A percentile compares a stretch with the other conserved stretches of the same genome.
These are phyloP conservation scores for Candida lessepsii DNA, from an alignment of 805 yeast genomes.

Conservation along the genomic window DNA sequence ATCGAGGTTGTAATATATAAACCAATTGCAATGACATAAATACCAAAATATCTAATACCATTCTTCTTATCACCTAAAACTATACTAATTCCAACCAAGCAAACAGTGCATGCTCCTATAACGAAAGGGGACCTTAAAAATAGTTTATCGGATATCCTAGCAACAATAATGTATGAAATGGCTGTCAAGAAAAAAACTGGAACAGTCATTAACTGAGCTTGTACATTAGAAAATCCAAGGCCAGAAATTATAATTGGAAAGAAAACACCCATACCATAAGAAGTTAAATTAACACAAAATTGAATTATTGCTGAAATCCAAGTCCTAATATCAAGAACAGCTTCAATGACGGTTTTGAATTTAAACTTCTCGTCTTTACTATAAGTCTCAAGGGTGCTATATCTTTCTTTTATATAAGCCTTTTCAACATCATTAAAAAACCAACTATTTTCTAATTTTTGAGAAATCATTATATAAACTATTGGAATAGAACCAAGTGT, in stretches of 20 bases:
- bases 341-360: constrained; percentile 13
- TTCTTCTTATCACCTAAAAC: constrained; percentile 25
- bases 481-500: constrained; percentile 18
- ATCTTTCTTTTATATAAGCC: constrained; percentile 33
- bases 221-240: constrained; percentile 24
- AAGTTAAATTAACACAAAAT: constrained; percentile 42
- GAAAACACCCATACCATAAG: constrained; percentile 40
- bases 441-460: constrained; percentile 24
- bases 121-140: constrained; percentile 32
- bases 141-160: constrained; percentile 26
- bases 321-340: constrained; percentile 22
- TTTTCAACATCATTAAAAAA: constrained; percentile 35
- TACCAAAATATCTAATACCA: constrained; percentile 36
- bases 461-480: constrained; percentile 44
- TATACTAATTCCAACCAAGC: constrained; percentile 27
- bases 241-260: constrained; percentile 38
- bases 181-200: constrained; percentile 40
- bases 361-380: constrained; percentile 28
- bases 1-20: constrained; percentile 38
- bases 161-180: constrained; percentile 20
- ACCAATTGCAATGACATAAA: constrained; percentile 33
- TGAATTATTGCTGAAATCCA: constrained; percentile 37
- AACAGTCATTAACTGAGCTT: constrained; percentile 40
- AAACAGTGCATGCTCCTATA: constrained; percentile 17
- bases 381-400: constrained; percentile 31